Conservation (phyloP, 352 stramenopile species). For the Pythium biforme region DNA sequence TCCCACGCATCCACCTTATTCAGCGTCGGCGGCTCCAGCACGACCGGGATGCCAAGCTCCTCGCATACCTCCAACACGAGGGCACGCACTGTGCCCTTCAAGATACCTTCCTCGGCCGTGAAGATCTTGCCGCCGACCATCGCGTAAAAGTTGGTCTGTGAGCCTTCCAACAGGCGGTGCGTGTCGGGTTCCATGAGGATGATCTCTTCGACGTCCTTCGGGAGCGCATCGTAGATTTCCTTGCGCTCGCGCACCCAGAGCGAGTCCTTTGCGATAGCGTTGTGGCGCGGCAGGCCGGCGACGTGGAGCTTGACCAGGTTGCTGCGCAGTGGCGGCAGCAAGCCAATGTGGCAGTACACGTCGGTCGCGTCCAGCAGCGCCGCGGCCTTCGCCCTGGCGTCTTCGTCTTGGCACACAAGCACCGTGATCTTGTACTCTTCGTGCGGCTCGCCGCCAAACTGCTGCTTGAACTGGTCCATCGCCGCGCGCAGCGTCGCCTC, state of each 20-base stretch:
- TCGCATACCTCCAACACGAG: constrained; percentile 70
- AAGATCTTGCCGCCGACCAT: constrained; percentile 54
- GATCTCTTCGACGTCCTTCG: constrained; percentile 70
- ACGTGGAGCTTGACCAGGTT: constrained; percentile 72
- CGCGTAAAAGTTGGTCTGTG: constrained; percentile 84
- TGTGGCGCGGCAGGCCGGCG: constrained; percentile 63
- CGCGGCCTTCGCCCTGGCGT: neutral
- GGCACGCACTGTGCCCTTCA: constrained; percentile 74
- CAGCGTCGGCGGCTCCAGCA: constrained; percentile 50
- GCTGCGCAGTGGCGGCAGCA: constrained; percentile 58
- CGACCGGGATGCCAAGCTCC: constrained; percentile 50
- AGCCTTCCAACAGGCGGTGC: constrained; percentile 63
- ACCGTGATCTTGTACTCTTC: constrained; percentile 87
- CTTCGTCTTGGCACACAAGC: constrained; percentile 49
- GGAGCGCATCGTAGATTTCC: constrained; percentile 68
- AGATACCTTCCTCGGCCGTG: constrained; percentile 68
- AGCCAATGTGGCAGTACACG: constrained; percentile 71
- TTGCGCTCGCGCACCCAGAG: constrained; percentile 75
- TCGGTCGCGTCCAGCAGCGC: constrained; percentile 37
- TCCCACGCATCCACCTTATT: constrained; percentile 62
- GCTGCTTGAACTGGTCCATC: constrained; percentile 56
- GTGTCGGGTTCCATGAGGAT: constrained; percentile 79
- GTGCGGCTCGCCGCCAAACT: constrained; percentile 37
- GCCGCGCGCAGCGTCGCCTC: constrained; percentile 66
- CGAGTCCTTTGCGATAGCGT: constrained; percentile 75